phyloP scores from a whole-genome alignment of 345 rosid genomes.

The Linum trigynum region DNA sequence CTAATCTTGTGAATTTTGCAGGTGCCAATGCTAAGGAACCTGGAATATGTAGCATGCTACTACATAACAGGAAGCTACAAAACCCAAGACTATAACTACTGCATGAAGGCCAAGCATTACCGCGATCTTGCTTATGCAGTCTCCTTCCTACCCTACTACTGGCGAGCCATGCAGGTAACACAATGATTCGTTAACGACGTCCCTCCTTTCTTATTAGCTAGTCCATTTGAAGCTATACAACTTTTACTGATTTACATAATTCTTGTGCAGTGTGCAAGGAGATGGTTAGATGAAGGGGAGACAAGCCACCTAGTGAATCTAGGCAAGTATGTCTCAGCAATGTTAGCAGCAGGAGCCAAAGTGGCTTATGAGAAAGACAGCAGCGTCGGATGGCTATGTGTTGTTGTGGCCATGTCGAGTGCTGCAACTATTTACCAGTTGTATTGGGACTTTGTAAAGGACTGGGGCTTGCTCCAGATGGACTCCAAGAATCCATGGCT shows the following conservation, averaged over 20 bases:
- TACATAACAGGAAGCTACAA: conserved; percentile 88
- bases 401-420: conserved; percentile 67
- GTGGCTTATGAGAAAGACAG: conserved; percentile 76
- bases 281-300: conserved; percentile 91
- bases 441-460: conserved; percentile 97
- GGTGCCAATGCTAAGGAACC: conserved; percentile 79
- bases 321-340: conserved; percentile 91
- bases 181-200: conserved; percentile 35
- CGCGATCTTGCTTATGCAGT: conserved; percentile 89
- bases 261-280: conserved; percentile 65
- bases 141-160: conserved; percentile 94
- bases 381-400: conserved; percentile 53
- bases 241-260: neutral
- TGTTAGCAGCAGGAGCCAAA: conserved; percentile 94
- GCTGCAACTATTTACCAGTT: conserved; percentile 79
- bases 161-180: conserved; percentile 99
- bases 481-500: conserved; percentile 97
- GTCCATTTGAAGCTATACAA: neutral
- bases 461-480: conserved; percentile 92
- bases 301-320: conserved; percentile 68
- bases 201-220: no score
- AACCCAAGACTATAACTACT: conserved; percentile 79
- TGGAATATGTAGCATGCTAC: conserved; percentile 83
- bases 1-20: conserved; percentile 10
- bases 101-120: conserved; percentile 67